Evolutionary conservation across 257 asterid genomes (phyloP), one percentile per base, ranked within the genome.

Genomic region (Capsicum pubescens): DNA sequence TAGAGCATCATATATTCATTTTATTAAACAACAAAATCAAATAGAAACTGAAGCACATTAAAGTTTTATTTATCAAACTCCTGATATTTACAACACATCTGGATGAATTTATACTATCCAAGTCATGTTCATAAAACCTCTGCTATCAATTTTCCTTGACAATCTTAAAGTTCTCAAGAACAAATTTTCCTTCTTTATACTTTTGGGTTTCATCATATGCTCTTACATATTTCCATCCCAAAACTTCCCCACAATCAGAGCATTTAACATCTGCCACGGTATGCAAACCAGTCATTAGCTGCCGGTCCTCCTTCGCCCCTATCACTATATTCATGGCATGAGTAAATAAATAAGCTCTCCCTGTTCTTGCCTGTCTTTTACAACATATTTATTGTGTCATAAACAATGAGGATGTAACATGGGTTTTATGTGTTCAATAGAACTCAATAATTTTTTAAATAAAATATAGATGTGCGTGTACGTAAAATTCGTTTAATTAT

Each of bases 201-300:
- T 91, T 90, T 78, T 93, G 90, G 19, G 87, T 86, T 46, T 81
- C 91, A 85, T 91, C 91, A 61, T 90, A 88, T 7, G 95, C 95
- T 54, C 84, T 84, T 72, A 84, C 89, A 64, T 93, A 91, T 79
- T 86, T 92, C 97, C 97, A 92, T 0, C 97, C 97, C 70, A 92
- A 39, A 42, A 86, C 84, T 78, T 91, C 90, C 2, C 87, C 81
- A 78, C 97, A 92, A 26, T 91, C 94, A 63, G 61, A 78, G 77
- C 97, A 92, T 84, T 85, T 87, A 9, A 93, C 88, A 69, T 91
- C 96, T 2, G 91, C 90, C 87, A 91, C 94, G 81, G 71, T 69
- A 86, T 91, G 94, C 82, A 89, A 85, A 5, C 97, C 96, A 0
- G 92, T 93, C 84, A 87, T 89, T 86, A 92, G 86, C 19, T 86